These are phyloP conservation scores for Trichophyton simii DNA, from an alignment of 2,329 filamentous ascomycete species.

Conservation along the genomic window DNA sequence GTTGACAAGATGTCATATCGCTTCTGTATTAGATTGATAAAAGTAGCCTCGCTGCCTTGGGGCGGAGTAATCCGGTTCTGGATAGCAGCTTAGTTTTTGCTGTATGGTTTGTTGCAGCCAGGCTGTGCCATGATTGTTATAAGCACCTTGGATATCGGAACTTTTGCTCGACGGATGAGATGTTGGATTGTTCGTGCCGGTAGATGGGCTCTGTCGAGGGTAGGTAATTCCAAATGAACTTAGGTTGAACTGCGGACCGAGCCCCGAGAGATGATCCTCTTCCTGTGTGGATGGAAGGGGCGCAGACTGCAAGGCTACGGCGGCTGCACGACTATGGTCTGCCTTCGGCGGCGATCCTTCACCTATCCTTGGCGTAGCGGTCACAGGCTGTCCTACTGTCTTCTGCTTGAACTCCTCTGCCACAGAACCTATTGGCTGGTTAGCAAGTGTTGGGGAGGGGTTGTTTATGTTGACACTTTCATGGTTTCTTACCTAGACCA, in stretches of 20 bases:
- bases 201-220: conserved; percentile 24
- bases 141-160: background rate
- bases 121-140: conserved; percentile 2
- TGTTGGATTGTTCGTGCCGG: conserved; percentile 25
- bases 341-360: background rate
- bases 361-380: background rate
- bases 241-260: conserved; percentile 18
- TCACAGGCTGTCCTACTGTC: background rate
- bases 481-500: background rate
- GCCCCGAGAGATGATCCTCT: conserved; percentile 25
- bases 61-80: background rate
- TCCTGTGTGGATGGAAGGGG: conserved; percentile 20
- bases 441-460: background rate
- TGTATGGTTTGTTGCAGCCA: conserved; percentile 4
- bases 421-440: background rate
- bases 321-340: background rate
- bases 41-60: background rate
- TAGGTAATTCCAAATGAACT: conserved; percentile 22
- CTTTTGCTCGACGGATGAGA: conserved; percentile 16
- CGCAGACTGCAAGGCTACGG: conserved; percentile 7
- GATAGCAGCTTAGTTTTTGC: background rate
- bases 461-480: background rate
- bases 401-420: background rate
- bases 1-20: background rate
- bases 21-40: background rate